Conservation (phyloP, 495 filamentous ascomycete species). For the Penicillium crystallinum region DNA sequence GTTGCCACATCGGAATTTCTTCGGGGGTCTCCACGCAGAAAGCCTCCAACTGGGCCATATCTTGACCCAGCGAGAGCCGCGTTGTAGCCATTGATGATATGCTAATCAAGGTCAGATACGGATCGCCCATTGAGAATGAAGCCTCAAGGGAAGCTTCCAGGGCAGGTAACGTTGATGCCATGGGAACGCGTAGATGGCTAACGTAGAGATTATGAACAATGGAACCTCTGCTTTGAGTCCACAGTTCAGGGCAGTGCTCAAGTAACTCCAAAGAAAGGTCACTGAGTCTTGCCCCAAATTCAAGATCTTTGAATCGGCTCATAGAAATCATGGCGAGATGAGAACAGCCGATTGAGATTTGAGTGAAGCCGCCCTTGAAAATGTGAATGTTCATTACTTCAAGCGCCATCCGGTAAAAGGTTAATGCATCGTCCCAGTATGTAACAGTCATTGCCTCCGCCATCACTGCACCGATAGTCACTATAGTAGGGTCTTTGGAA, state of each 20-base stretch:
- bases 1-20: constrained; percentile 68
- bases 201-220: constrained; percentile 71
- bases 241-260: constrained; percentile 60
- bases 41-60: constrained; percentile 67
- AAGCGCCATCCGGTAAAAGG: constrained; percentile 72
- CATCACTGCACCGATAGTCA: constrained; percentile 68
- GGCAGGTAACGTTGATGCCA: constrained; percentile 53
- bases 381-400: constrained; percentile 68
- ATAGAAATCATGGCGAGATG: constrained; percentile 70
- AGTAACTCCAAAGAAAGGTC: constrained; percentile 61
- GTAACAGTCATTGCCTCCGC: constrained; percentile 73
- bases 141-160: constrained; percentile 67
- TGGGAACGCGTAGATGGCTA: constrained; percentile 62
- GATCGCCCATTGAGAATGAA: constrained; percentile 66
- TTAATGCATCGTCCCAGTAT: constrained; percentile 72
- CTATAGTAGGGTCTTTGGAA: constrained; percentile 48
- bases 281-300: constrained; percentile 62
- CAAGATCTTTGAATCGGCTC: constrained; percentile 65
- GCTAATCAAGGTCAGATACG: constrained; percentile 68
- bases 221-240: constrained; percentile 63
- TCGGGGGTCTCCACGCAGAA: constrained; percentile 69
- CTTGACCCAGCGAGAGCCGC: constrained; percentile 67
- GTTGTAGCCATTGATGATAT: constrained; percentile 66
- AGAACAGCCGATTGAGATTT: constrained; percentile 70
- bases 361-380: constrained; percentile 58